Percentiles rank a stretch among this genome's conserved stretches.
These are phyloP conservation scores for Schizonepeta tenuifolia DNA, from an alignment of 257 asterid genomes.

Conservation along the genomic window DNA sequence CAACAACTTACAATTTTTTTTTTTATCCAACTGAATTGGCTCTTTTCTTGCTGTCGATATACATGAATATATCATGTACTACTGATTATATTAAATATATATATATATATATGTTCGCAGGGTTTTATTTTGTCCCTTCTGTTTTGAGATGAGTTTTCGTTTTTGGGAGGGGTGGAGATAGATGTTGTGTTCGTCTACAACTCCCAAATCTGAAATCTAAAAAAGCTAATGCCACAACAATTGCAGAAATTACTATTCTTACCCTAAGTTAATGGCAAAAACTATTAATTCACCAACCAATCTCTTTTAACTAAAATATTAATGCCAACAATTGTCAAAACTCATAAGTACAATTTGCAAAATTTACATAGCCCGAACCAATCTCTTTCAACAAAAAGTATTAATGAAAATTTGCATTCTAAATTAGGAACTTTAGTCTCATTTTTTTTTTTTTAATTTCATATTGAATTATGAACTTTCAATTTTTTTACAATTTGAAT, in stretches of 20 bases:
- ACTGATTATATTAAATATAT: not conserved
- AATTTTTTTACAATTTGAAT: no score
- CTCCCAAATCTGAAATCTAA: not conserved
- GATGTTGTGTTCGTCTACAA: not conserved
- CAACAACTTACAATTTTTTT: constrained; percentile 29
- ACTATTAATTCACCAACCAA: not conserved
- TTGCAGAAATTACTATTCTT: constrained; percentile 10
- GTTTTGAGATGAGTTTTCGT: constrained; percentile 12
- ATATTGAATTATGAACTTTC: no score
- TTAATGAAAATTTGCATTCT: no score
- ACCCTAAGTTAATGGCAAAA: not conserved
- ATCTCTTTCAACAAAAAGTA: no score
- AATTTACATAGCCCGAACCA: no score
- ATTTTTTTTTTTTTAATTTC: no score
- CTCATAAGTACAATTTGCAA: no score
- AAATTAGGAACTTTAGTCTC: no score
- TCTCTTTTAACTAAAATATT: no score
- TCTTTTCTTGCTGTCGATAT: constrained; percentile 24
- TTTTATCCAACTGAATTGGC: constrained; percentile 39
- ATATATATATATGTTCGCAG: not conserved
- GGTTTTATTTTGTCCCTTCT: constrained; percentile 34
- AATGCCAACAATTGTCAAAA: no score
- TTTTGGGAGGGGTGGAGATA: not conserved
- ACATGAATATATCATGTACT: constrained; percentile 22
- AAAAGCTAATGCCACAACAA: constrained; percentile 7